A percentile compares a stretch with the other conserved stretches of the same genome.
Evolutionary conservation across 176 grass and related monocot species (phyloP).

Genomic region (Secale cereale): DNA sequence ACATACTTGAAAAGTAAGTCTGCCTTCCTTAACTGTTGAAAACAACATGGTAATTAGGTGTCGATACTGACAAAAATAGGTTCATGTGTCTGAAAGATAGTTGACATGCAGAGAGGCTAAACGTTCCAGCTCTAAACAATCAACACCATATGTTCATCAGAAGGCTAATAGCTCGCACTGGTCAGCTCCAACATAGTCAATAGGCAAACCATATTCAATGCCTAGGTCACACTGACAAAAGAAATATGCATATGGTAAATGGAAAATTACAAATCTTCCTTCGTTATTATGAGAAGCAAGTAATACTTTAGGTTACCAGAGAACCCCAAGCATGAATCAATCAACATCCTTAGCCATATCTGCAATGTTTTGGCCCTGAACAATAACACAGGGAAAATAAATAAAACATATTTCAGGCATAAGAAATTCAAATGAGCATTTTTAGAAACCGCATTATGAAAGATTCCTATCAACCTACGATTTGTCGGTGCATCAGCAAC

Average conservation of each 20-base stretch:
- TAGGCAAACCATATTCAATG: neutral
- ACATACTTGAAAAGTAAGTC: neutral
- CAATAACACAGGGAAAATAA: neutral
- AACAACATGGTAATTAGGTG: neutral
- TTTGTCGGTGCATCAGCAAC: no score
- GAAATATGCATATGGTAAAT: neutral
- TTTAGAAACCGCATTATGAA: no score
- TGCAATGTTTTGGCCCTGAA: constrained; percentile 89
- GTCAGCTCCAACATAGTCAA: neutral
- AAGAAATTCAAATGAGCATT: no score
- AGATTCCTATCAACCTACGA: no score
- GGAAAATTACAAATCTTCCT: neutral
- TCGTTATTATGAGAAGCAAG: neutral
- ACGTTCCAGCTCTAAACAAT: neutral
- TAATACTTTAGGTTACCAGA: no score
- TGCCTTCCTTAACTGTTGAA: neutral
- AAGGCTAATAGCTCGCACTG: neutral
- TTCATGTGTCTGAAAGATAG: neutral
- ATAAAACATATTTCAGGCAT: neutral
- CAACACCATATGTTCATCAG: neutral
- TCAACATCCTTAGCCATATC: constrained; percentile 95
- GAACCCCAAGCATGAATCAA: constrained; percentile 14
- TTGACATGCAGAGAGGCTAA: neutral
- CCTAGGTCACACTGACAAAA: neutral
- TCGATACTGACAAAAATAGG: neutral